These are phyloP conservation scores for Neonectria sp. DNA, from an alignment of 2,329 filamentous ascomycete genomes.

Conservation along the genomic window DNA sequence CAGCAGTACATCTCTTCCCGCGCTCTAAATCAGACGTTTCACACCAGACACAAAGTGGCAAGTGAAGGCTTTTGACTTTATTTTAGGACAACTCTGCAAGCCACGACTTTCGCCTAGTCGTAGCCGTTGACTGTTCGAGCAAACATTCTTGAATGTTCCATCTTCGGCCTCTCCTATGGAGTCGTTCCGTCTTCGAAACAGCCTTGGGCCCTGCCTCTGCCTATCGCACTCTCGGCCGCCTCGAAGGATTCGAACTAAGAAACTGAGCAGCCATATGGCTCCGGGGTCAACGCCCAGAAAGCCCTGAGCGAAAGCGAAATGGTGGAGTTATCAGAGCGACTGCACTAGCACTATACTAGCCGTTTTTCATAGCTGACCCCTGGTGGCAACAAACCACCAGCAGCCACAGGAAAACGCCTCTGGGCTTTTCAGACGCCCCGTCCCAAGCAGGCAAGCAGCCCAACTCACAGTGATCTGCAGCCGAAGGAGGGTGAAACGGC, in stretches of 20 bases:
- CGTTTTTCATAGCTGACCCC: conserved; percentile 6
- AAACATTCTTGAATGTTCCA: not conserved
- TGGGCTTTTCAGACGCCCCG: not conserved
- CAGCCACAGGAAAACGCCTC: conserved; percentile 5
- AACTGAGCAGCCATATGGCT: conserved; percentile 15
- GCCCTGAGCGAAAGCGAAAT: not conserved
- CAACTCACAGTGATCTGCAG: conserved; percentile 6
- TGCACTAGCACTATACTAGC: conserved; percentile 10
- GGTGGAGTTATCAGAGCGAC: conserved; percentile 11
- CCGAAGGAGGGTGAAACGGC: not conserved
- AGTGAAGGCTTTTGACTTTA: not conserved
- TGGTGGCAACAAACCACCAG: conserved; percentile 20
- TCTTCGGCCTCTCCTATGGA: not conserved
- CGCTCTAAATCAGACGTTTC: not conserved
- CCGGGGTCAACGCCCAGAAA: not conserved
- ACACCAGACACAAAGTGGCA: not conserved
- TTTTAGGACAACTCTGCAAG: not conserved
- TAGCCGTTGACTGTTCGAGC: not conserved
- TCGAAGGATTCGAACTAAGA: conserved; percentile 1
- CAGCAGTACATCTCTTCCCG: not conserved
- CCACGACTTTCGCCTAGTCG: not conserved
- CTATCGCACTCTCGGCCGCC: not conserved
- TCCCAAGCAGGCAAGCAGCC: not conserved
- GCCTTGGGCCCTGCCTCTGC: not conserved
- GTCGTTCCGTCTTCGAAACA: conserved; percentile 13